These are phyloP conservation scores for Colletotrichum cereale DNA, from an alignment of 2,329 filamentous ascomycete species.

Conservation along the genomic window DNA sequence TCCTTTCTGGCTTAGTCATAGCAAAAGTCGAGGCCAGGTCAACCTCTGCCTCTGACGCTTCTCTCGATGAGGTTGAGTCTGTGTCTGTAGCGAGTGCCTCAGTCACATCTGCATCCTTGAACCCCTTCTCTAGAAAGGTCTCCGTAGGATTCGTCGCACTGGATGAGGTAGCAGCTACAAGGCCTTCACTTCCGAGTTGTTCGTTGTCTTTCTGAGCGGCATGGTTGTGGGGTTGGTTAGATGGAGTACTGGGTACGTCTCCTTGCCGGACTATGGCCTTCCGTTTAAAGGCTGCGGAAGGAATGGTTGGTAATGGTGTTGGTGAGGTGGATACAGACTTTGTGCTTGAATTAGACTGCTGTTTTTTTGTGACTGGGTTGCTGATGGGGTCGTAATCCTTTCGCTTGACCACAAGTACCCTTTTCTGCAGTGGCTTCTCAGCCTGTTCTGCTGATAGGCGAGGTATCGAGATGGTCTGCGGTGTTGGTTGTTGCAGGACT, in stretches of 20 bases:
- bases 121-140: neutral
- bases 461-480: neutral
- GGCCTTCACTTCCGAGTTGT: neutral
- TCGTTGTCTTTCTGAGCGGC: neutral
- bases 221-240: too few relatives aligned
- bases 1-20: neutral
- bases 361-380: neutral
- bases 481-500: neutral
- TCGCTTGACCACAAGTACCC: neutral
- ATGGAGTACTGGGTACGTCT: neutral
- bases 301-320: neutral
- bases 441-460: neutral
- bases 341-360: neutral
- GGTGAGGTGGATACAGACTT: neutral
- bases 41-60: neutral
- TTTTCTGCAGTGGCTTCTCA: neutral
- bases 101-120: too few relatives aligned
- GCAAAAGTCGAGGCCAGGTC: neutral
- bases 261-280: neutral
- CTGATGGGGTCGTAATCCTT: neutral
- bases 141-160: too few relatives aligned
- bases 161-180: neutral
- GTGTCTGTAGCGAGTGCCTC: neutral
- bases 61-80: neutral
- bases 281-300: neutral